A percentile compares a stretch with the other conserved stretches of the same genome.
These are phyloP conservation scores for Hsuehochloa calcarea DNA, from an alignment of 176 grass and related monocot species.

Conservation along the genomic window DNA sequence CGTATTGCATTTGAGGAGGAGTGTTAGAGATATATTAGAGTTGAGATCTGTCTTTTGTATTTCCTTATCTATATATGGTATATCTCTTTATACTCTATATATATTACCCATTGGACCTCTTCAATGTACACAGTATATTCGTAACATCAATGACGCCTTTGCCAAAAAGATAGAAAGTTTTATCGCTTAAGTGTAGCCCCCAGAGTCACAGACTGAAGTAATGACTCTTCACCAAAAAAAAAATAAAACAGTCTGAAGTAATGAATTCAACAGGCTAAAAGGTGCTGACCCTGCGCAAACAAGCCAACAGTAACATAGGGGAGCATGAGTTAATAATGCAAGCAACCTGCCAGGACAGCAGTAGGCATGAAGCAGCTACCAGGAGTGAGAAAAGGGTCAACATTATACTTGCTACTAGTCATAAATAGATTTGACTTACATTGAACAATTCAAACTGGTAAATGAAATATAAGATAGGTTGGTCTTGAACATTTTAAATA, in stretches of 20 bases:
- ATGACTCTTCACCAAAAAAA: not conserved
- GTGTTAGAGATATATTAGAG: too few relatives aligned
- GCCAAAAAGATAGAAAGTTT: not conserved
- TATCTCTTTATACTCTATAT: too few relatives aligned
- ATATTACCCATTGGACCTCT: too few relatives aligned
- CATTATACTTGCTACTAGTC: not conserved
- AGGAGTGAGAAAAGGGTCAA: not conserved
- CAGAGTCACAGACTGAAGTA: not conserved
- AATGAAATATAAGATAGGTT: not conserved
- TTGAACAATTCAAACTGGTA: constrained; percentile 27
- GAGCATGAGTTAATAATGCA: constrained; percentile 28
- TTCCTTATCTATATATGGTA: too few relatives aligned
- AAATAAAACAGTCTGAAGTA: not conserved
- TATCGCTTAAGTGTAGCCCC: not conserved
- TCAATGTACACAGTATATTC: too few relatives aligned
- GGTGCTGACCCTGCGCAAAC: not conserved
- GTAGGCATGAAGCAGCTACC: not conserved
- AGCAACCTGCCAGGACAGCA: constrained; percentile 4
- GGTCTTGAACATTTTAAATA: not conserved
- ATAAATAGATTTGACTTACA: not conserved
- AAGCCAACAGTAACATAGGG: not conserved
- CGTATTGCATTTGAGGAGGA: too few relatives aligned
- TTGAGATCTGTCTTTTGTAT: too few relatives aligned
- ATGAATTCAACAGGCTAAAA: constrained; percentile 18
- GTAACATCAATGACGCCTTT: not conserved